phyloP scores from a whole-genome alignment of 176 grass and related monocot species.

The Musa beccarii region DNA sequence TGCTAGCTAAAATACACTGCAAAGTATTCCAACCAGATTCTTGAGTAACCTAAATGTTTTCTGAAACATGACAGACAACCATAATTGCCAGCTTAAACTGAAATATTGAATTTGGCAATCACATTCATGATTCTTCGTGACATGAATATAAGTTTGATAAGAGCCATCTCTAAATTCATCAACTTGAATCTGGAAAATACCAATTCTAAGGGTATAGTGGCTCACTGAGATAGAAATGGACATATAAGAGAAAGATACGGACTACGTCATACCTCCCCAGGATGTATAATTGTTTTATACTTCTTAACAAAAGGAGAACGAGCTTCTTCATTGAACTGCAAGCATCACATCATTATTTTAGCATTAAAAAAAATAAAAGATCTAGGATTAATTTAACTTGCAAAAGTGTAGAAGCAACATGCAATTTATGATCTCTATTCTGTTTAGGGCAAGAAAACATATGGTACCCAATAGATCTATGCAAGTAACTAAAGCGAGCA shows the following conservation, averaged over 20 bases:
- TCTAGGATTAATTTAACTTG: background rate
- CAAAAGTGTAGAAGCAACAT: background rate
- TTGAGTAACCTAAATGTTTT: background rate
- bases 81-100: background rate
- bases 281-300: constrained; percentile 96
- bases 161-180: background rate
- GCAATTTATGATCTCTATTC: background rate
- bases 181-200: background rate
- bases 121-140: background rate
- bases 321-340: constrained; percentile 83
- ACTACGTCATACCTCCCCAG: constrained; percentile 59
- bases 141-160: background rate
- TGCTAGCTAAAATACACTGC: background rate
- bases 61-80: background rate
- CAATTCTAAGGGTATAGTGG: background rate
- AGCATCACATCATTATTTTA: background rate
- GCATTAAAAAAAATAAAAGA: background rate
- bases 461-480: too few relatives aligned
- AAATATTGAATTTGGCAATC: background rate
- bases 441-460: too few relatives aligned
- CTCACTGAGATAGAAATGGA: background rate
- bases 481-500: too few relatives aligned
- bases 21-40: background rate
- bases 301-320: constrained; percentile 83
- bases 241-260: background rate